Conservation (phyloP, 495 filamentous ascomycete genomes). For the Filosporella fistucella region DNA sequence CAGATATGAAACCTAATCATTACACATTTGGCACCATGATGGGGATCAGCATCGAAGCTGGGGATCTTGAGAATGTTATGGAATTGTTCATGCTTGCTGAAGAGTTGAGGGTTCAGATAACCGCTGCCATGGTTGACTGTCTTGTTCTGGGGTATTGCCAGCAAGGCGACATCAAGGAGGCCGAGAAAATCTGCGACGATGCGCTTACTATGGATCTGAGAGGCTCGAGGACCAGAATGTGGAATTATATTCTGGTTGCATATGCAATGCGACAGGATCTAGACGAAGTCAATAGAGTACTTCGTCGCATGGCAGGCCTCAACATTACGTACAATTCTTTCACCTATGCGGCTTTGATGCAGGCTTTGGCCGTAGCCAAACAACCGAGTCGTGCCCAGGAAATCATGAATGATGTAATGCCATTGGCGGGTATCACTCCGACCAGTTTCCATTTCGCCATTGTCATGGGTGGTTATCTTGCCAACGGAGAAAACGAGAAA, state of each 20-base stretch:
- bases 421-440: constrained; percentile 49
- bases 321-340: constrained; percentile 56
- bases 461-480: constrained; percentile 62
- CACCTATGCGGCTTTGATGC: constrained; percentile 74
- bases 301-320: constrained; percentile 55
- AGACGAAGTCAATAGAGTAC: constrained; percentile 50
- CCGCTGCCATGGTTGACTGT: constrained; percentile 51
- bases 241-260: constrained; percentile 71
- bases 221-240: constrained; percentile 54
- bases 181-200: constrained; percentile 52
- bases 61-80: constrained; percentile 66
- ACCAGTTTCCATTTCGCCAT: constrained; percentile 72
- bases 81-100: constrained; percentile 56
- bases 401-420: constrained; percentile 58
- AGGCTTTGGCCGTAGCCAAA: constrained; percentile 54
- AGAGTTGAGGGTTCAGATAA: constrained; percentile 32
- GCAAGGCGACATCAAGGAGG: constrained; percentile 52
- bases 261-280: constrained; percentile 65
- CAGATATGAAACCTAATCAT: constrained; percentile 40
- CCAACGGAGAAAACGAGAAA: constrained; percentile 40
- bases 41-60: constrained; percentile 61
- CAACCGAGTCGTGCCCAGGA: constrained; percentile 61
- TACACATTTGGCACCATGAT: constrained; percentile 70
- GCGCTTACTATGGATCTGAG: constrained; percentile 33
- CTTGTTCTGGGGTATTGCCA: constrained; percentile 67